Evolutionary conservation across 1,284 basidiomycete species (phyloP), one percentile per base, ranked within the genome.

Genomic region (Malassezia caprae): DNA sequence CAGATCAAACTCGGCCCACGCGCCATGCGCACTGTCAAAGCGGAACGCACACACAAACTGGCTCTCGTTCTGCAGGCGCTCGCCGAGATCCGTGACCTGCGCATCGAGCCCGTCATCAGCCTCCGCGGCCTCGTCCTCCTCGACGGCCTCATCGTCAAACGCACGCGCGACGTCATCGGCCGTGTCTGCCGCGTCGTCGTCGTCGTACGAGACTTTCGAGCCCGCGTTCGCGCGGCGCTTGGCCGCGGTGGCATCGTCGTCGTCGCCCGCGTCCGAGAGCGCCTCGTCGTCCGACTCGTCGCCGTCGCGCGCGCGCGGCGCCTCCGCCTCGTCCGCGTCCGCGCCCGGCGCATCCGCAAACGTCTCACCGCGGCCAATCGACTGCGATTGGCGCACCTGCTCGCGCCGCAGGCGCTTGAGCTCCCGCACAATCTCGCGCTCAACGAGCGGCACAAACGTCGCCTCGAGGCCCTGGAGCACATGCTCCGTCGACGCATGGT

Each of bases 331-430:
- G 34, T 84, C 82, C 58, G 77, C 82, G 24, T 79, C 79, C 31
- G 69, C 69, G 30, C 59, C 65, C 37, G 63, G 62, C 39, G 68
- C 64, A 31, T 59, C 48, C 8, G 53, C 42, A 87, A 90, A 75
- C 86, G 65, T 43, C 58, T 70, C 40, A 42, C 68, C 69, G 17
- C 63, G 86, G 7, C 91, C 91, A 32, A 96, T 82, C 52, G 86
- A 82, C 13, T 81, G 78, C 63, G 85, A 83, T 76, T 96, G 90
- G 63, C 80, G 82, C 70, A 82, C 86, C 58, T 88, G 77, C 70
- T 94, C 86, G 49, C 85, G 83, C 61, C 85, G 83, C 30, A 90
- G 80, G 72, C 84, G 86, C 77, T 88, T 89, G 79, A 96, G 82
- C 78, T 96, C 93, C 41, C 79, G 76, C 56, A 83, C 78, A 67